A percentile compares a stretch with the other conserved stretches of the same genome.
phyloP scores from a whole-genome alignment of 371 early-diverging fungal genomes.

The Vittaforma corneae region DNA sequence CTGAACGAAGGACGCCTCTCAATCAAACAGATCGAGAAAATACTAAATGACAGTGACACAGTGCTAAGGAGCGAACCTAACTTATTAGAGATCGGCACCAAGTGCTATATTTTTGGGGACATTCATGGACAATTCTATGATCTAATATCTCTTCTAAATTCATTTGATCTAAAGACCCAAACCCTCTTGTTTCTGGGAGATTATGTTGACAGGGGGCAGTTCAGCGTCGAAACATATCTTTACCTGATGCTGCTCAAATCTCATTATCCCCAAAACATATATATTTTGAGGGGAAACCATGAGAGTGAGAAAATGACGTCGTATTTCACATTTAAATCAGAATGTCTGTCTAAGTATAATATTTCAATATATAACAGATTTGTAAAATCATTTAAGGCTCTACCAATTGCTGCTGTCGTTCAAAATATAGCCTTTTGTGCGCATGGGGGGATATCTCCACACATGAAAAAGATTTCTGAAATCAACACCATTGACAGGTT shows the following conservation, averaged over 20 bases:
- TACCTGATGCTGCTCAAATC: constrained; percentile 69
- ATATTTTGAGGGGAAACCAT: constrained; percentile 55
- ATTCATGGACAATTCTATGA: constrained; percentile 58
- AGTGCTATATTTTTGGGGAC: constrained; percentile 50
- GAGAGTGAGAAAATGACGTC: constrained; percentile 75
- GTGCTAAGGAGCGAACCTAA: constrained; percentile 7
- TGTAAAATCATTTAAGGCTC: constrained; percentile 75
- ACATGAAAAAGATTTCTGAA: constrained; percentile 71
- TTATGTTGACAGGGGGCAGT: constrained; percentile 92
- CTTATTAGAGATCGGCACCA: background rate
- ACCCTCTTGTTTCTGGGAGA: constrained; percentile 79
- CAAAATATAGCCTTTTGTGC: constrained; percentile 82
- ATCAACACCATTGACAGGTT: constrained; percentile 81
- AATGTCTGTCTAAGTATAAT: constrained; percentile 79
- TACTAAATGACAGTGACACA: constrained; percentile 9
- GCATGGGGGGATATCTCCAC: constrained; percentile 87
- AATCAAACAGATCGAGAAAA: constrained; percentile 10
- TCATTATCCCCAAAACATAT: constrained; percentile 61
- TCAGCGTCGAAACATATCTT: constrained; percentile 67
- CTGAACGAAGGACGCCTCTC: constrained; percentile 23
- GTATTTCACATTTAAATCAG: constrained; percentile 82
- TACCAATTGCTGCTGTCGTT: constrained; percentile 81
- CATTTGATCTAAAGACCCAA: constrained; percentile 17
- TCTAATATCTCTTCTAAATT: constrained; percentile 45
- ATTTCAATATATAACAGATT: constrained; percentile 74